Base-by-base conservation (phyloP, 371 early-diverging fungal species). In the Syncephalastrum contaminatum region DNA sequence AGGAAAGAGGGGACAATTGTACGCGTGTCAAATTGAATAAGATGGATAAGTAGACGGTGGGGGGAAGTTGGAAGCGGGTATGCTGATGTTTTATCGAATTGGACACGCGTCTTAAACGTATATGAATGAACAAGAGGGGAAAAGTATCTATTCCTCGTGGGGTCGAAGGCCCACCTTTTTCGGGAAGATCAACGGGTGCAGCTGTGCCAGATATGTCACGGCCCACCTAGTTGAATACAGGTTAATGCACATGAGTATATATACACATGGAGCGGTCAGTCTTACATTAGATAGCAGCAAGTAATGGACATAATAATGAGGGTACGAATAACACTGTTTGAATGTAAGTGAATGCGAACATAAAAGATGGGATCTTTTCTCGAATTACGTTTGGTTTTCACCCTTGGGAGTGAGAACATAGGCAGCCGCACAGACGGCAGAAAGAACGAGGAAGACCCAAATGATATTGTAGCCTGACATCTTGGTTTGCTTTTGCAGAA, bases 121-220 rank as follows among this genome's bases (percentile, higher is more conserved):
- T 30, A 12, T 30, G 10, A 2, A 30, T 30, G 36, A 30, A 30
- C 12, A 2, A 12, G 10, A 30, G 3, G 36, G 36, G 10, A 30
- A 8, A 12, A 30, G 5, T 30, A 30, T 30, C 36, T 53, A 53
- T 48, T 57, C 58, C 22, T 53, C 48, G 12, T 63, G 82, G 39
- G 80, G 74, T 68, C 84, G 72, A 60, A 88, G 72, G 68, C 86
- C 84, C 58, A 70, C 72, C 42, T 86, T 85, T 66, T 69, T 82
- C 13, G 89, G 89, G 43, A 71, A 66, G 45, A 89, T 73, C 48
- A 89, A 66, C 25, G 89, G 89, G 59, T 89, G 80, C 12, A 89
- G 72, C 74, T 89, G 89, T 24, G 87, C 87, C 56, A 89, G 63
- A 58, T 89, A 89, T 42, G 88, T 87, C 62, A 89, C 72, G 4